Percentiles rank a stretch among this genome's conserved stretches.
Conservation (phyloP, 768 basidiomycete species). For the Tricholomella constricta region DNA sequence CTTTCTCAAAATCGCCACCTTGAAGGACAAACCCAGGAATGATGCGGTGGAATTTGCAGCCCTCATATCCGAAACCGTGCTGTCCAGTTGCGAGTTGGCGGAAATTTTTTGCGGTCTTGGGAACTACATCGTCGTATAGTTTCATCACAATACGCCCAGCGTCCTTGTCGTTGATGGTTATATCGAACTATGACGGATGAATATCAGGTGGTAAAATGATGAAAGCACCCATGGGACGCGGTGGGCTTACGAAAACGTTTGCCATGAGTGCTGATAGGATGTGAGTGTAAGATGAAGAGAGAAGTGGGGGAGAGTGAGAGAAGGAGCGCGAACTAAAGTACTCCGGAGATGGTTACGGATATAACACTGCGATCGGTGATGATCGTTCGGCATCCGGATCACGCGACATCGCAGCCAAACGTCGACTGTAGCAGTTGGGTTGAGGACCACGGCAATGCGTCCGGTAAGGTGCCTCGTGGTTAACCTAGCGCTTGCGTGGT, state of each 20-base stretch:
- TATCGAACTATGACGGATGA: constrained; percentile 52
- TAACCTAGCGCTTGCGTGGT: neutral
- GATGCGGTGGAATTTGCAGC: constrained; percentile 68
- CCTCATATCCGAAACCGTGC: constrained; percentile 71
- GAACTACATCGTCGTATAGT: constrained; percentile 81
- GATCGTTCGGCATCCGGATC: constrained; percentile 14
- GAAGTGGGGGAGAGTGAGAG: neutral
- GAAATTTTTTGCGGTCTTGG: constrained; percentile 79
- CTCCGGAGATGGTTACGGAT: constrained; percentile 9
- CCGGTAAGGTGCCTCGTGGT: constrained; percentile 1
- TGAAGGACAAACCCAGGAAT: constrained; percentile 83
- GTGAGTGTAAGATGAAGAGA: neutral
- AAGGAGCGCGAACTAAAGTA: neutral
- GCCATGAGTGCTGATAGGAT: constrained; percentile 11
- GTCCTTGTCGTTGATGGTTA: constrained; percentile 57
- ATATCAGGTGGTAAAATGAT: neutral
- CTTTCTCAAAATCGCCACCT: constrained; percentile 80
- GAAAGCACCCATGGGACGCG: neutral
- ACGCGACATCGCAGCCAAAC: constrained; percentile 4
- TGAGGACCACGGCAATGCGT: neutral
- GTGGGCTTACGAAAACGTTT: constrained; percentile 19
- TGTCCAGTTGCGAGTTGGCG: constrained; percentile 71
- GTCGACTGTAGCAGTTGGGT: neutral
- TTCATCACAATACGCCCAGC: constrained; percentile 78
- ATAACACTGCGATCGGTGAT: constrained; percentile 13